These are phyloP conservation scores for Porcisia deanei DNA, from an alignment of 208 protist genomes.

Conservation along the genomic window DNA sequence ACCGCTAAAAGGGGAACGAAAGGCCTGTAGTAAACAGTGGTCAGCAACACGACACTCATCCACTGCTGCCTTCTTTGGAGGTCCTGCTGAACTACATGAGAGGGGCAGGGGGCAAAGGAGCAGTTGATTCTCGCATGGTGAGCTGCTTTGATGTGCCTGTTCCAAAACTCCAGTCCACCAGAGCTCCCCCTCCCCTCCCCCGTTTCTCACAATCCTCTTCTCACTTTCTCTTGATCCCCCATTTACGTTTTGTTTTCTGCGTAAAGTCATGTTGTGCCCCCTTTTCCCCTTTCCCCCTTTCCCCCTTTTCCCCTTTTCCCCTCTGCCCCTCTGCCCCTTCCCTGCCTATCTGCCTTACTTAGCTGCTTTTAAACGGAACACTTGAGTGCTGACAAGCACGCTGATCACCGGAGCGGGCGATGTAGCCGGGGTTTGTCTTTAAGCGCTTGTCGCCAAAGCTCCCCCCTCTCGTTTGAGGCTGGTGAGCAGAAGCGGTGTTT, in stretches of 20 bases:
- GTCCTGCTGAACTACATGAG: background rate
- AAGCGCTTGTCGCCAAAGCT: background rate
- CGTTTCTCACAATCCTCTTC: slow-evolving; percentile 5
- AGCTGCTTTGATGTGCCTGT: background rate
- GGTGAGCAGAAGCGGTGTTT: background rate
- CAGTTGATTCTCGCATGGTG: background rate
- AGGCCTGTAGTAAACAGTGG: background rate
- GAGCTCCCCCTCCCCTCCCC: background rate
- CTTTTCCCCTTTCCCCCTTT: too few species aligned
- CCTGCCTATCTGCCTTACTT: background rate
- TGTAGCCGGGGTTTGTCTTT: background rate
- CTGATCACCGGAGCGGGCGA: background rate
- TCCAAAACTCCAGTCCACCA: background rate
- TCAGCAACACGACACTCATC: background rate
- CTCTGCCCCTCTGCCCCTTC: too few species aligned
- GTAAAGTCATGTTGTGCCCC: background rate
- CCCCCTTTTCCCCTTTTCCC: too few species aligned
- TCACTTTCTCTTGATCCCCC: slow-evolving; percentile 8
- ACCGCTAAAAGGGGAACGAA: too few species aligned
- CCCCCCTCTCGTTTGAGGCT: too few species aligned
- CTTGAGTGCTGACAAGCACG: background rate
- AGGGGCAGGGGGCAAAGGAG: background rate
- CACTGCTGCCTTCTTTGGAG: background rate
- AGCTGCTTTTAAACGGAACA: background rate
- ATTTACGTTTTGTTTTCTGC: background rate